phyloP scores from a whole-genome alignment of 2,329 filamentous ascomycete genomes.

The Exophiala sideris region DNA sequence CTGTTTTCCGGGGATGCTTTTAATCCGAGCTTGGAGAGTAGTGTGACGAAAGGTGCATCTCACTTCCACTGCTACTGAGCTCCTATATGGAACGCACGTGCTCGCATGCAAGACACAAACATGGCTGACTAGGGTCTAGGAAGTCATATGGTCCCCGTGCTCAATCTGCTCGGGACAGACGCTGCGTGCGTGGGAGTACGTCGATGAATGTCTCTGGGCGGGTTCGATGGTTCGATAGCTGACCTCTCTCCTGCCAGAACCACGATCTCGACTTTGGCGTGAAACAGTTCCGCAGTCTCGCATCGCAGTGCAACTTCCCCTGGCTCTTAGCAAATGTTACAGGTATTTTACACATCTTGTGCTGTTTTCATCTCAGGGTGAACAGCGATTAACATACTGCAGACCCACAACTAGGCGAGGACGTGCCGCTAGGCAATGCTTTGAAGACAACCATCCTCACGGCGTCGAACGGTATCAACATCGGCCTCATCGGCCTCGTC shows the following conservation, averaged over 20 bases:
- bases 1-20: slow-evolving; percentile 92
- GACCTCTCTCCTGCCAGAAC: slow-evolving; percentile 53
- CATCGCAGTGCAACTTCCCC: slow-evolving; percentile 73
- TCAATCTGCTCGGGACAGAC: slow-evolving; percentile 74
- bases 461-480: slow-evolving; percentile 76
- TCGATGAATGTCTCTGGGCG: slow-evolving; percentile 25
- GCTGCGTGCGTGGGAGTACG: slow-evolving; percentile 78
- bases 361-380: slow-evolving; percentile 54
- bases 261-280: slow-evolving; percentile 93
- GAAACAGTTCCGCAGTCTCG: slow-evolving; percentile 70
- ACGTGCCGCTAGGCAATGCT: slow-evolving; percentile 71
- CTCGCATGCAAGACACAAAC: background rate
- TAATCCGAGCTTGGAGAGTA: slow-evolving; percentile 85
- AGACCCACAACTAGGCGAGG: slow-evolving; percentile 74
- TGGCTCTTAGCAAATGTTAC: slow-evolving; percentile 83
- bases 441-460: slow-evolving; percentile 73
- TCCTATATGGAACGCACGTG: background rate
- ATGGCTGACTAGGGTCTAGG: slow-evolving; percentile 12
- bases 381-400: slow-evolving; percentile 70
- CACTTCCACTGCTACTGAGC: background rate
- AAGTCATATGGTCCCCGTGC: slow-evolving; percentile 79
- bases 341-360: background rate
- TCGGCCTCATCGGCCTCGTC: slow-evolving; percentile 80
- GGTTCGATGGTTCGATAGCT: background rate
- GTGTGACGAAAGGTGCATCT: slow-evolving; percentile 71